Evolutionary conservation across 192 early-diverging fungal genomes (phyloP).

Genomic region (Dispira simplex): DNA sequence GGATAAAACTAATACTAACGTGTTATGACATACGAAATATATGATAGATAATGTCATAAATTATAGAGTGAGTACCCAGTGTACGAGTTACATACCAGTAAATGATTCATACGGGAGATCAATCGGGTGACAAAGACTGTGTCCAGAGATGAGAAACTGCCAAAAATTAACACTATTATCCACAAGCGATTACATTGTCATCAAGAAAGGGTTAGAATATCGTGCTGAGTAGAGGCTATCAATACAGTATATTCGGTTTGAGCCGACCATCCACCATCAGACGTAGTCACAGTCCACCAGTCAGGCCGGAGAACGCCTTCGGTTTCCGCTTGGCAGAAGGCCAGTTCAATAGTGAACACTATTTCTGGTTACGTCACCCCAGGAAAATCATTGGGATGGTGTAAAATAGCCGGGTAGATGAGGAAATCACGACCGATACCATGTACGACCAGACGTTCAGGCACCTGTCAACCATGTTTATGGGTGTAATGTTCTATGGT

Average conservation of each 20-base stretch:
- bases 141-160: too few relatives aligned
- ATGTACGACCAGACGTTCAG: slow-evolving; percentile 66
- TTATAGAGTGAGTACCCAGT: too few relatives aligned
- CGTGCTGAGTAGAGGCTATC: slow-evolving; percentile 39
- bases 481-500: slow-evolving; percentile 31
- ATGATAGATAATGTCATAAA: too few relatives aligned
- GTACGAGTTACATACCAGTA: too few relatives aligned
- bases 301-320: slow-evolving; percentile 67
- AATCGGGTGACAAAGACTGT: background rate
- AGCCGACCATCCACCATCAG: slow-evolving; percentile 67
- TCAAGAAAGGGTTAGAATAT: slow-evolving; percentile 37
- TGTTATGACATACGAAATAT: too few relatives aligned
- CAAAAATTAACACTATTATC: too few relatives aligned
- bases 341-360: slow-evolving; percentile 86
- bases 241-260: slow-evolving; percentile 80
- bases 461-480: slow-evolving; percentile 38
- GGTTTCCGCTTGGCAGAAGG: slow-evolving; percentile 63
- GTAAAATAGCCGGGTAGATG: slow-evolving; percentile 62
- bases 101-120: too few relatives aligned
- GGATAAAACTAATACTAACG: too few relatives aligned
- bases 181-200: too few relatives aligned
- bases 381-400: slow-evolving; percentile 55
- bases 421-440: slow-evolving; percentile 78
- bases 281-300: slow-evolving; percentile 64
- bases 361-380: slow-evolving; percentile 58